Evolutionary conservation across 805 yeast species (phyloP), one percentile per base, ranked within the genome.

Genomic region (Ogataea trehaloabstinens): DNA sequence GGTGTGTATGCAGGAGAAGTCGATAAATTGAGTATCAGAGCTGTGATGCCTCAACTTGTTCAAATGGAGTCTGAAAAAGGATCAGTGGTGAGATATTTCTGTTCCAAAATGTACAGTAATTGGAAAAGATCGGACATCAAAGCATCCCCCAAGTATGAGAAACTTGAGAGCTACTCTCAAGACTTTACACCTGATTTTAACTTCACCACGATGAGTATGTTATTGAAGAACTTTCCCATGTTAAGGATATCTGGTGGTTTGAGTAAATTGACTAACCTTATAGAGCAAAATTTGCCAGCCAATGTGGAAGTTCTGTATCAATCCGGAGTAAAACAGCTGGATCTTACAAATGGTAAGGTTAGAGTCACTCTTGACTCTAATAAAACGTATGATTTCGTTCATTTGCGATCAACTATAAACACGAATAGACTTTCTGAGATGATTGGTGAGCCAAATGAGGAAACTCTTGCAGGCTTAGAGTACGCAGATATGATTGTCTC

Each of bases 1-100:
- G 99, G 99, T 0, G 80, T 93, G 1, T 91, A 89, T 60, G 96
- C 95, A 1, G 93, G 87, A n/a, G 95, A 90, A 59, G 70, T 79
- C 2, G 53, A 70, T 5, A 66, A 74, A 40, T 61, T 91, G 34
- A 85, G 95, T 65, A 78, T 83, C 0, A 63, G 74, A 16, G 69
- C 84, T 4, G 69, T 86, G 0, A 56, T 86, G 45, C 79, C 81
- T 3, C 51, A 61, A 7, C 51, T 87, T 48, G 77, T 71, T 33
- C 65, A 74, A 10, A 60, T 80, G 32, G 96, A 89, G 55, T 54
- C 63, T 20, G 60, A 73, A 5, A 64, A 75, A 54, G 86, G 89
- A 0, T 80, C 88, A 0, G 56, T 85, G 2, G 46, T 80, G 0
- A 68, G 64, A 38, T 72, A 78, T 1, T 55, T 67, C 46, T 28